Base-by-base conservation (phyloP, 1,284 basidiomycete species). In the Pyrrhoderma noxium region DNA sequence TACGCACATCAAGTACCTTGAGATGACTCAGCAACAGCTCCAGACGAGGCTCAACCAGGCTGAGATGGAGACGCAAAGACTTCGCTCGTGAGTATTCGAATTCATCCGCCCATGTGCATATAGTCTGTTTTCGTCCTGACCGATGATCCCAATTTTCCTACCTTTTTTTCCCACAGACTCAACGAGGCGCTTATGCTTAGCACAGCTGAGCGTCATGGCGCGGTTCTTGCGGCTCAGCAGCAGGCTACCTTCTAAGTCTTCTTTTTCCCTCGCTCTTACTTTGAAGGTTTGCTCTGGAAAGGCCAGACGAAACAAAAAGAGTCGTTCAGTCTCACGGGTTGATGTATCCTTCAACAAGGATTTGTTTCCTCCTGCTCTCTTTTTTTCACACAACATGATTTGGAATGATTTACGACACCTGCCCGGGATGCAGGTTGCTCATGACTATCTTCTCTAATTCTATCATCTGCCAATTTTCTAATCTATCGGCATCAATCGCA, bases 161-260 rank as follows among this genome's bases (percentile, higher is more conserved):
- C n/a, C 16, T 18, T 3, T 22, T 11, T 8, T 13, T 48, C 25
- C 39, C 40, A 37, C 39, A 82, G 77, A 61, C 80, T 90, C 61
- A 89, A 89, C 67, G 86, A 90, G 76, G 82, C 83, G 38, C 74
- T 90, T 64, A 89, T 89, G 84, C 79, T 89, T 65, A 80, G 80
- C 66, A 84, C 82, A 54, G 82, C 84, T 43, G 81, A 81, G 67
- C 81, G 82, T 60, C 77, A 78, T 56, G 74, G 77, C 49, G 76
- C 77, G 49, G 70, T 77, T 42, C 71, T 73, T 55, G 71, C 75
- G 53, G 73, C 71, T 2, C 72, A 73, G 58, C 71, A 70, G 53
- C 63, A 65, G 55, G 22, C 53, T 58, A 14, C 62, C 53, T 80
- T 77, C 67, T 84, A 70, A 81, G 70, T 64, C 67, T 62, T n/a